Percentiles rank a stretch among this genome's conserved stretches.
Conservation (phyloP, 225 moss, liverwort and hornwort species). For the Bryoerythrophyllum caledonicum region DNA sequence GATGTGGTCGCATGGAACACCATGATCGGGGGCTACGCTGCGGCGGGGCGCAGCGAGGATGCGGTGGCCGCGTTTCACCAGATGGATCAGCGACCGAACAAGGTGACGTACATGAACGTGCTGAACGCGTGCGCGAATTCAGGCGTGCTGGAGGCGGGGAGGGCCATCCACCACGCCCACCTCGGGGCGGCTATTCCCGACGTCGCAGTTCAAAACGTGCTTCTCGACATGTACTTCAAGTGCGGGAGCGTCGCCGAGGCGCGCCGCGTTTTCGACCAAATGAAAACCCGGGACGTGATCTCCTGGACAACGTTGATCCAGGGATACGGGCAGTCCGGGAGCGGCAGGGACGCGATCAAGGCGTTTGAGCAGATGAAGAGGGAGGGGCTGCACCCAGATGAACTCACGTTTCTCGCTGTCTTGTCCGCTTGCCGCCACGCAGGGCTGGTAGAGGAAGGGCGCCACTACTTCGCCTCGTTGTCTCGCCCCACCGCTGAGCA, state of each 20-base stretch:
- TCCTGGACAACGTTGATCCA: slow-evolving; percentile 38
- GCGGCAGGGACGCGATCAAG: slow-evolving; percentile 26
- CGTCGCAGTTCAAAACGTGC: slow-evolving; percentile 30
- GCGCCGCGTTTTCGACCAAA: slow-evolving; percentile 30
- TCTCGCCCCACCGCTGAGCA: slow-evolving; percentile 33
- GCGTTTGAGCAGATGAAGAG: slow-evolving; percentile 36
- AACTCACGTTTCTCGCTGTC: slow-evolving; percentile 35
- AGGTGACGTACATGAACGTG: slow-evolving; percentile 35
- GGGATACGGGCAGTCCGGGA: slow-evolving; percentile 37
- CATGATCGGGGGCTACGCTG: slow-evolving; percentile 46
- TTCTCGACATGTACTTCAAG: slow-evolving; percentile 37
- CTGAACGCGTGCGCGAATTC: slow-evolving; percentile 38
- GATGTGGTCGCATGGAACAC: slow-evolving; percentile 42
- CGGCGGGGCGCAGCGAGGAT: slow-evolving; percentile 25
- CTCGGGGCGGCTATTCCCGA: neutral
- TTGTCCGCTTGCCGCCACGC: slow-evolving; percentile 40
- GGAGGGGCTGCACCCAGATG: slow-evolving; percentile 32
- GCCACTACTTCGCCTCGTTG: slow-evolving; percentile 29
- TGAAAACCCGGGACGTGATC: slow-evolving; percentile 35
- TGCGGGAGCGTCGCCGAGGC: slow-evolving; percentile 35
- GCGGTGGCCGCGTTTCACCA: slow-evolving; percentile 24
- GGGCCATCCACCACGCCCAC: slow-evolving; percentile 22
- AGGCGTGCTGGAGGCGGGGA: slow-evolving; percentile 31
- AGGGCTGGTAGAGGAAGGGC: slow-evolving; percentile 36
- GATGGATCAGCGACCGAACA: slow-evolving; percentile 32